Evolutionary conservation across 2,329 filamentous ascomycete genomes (phyloP), one percentile per base, ranked within the genome.

Genomic region (Microsporum canis): DNA sequence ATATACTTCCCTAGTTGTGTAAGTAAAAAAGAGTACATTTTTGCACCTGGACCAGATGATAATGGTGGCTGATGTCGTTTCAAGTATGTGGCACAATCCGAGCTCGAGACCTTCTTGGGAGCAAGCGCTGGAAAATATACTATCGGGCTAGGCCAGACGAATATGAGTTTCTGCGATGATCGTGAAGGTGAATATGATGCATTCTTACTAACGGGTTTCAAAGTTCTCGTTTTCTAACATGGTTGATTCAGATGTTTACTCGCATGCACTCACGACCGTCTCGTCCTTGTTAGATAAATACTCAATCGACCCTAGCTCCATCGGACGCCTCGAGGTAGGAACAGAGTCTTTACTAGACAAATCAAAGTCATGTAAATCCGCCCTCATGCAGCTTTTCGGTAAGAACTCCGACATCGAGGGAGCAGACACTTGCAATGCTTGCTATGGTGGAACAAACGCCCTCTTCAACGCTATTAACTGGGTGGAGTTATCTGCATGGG

Each of bases 141-240:
- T 71, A 91, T 94, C 77, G 89, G 89, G 75, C 86, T 94, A 61
- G 89, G 89, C 70, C 89, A 92, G 82, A 91, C 88, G 72, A 89
- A 88, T 79, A 94, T 94, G 89, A 86, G 85, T 80, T 94, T 94
- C 79, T 92, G 89, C 75, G 89, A 92, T 77, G 89, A 94, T 72
- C 85, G 88, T 72, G 89, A 94, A 80, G 88, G 88, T 91, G 75
- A 75, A 79, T 36, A 34, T 6, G 34, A 29, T n/a, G 10, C 53
- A n/a, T 38, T 27, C 17, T 27, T 43, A 33, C 33, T 61, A n/a
- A 8, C 10, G 23, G 23, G 17, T 12, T n/a, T 27, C 17, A 23
- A 23, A 23, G 17, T 23, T 23, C 17, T 23, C 17, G 17, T 23
- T 23, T 31, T 31, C n/a, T 45, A 23, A 31, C 38, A 23, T 34